Evolutionary conservation across 1,284 basidiomycete species (phyloP).

Genomic region (Leccinum griseonigrum): DNA sequence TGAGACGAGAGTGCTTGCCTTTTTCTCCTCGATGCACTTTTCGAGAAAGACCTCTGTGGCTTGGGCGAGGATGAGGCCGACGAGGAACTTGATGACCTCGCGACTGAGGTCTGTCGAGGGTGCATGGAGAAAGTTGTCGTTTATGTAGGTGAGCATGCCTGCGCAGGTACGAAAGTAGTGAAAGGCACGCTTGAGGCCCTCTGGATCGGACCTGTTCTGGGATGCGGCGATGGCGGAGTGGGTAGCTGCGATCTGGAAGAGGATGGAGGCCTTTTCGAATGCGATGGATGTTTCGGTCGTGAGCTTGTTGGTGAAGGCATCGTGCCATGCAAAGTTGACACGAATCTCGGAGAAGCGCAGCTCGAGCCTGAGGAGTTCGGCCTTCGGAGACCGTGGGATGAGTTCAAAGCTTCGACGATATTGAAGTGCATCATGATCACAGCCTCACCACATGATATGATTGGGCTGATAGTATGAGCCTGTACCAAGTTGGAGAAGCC

Average conservation of each 20-base stretch:
- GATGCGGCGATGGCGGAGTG: slow-evolving; percentile 87
- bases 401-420: too few species aligned
- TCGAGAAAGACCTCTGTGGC: slow-evolving; percentile 97
- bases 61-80: slow-evolving; percentile 88
- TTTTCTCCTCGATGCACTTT: slow-evolving; percentile 91
- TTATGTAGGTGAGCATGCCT: slow-evolving; percentile 98
- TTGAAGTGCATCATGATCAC: too few species aligned
- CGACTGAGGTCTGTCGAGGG: slow-evolving; percentile 95
- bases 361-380: slow-evolving; percentile 77
- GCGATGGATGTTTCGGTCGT: slow-evolving; percentile 96
- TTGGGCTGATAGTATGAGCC: too few species aligned
- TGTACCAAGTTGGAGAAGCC: slow-evolving; percentile 54
- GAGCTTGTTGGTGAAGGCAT: slow-evolving; percentile 92
- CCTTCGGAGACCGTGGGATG: too few species aligned
- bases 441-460: too few species aligned
- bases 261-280: slow-evolving; percentile 96
- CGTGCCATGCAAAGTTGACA: slow-evolving; percentile 94
- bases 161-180: slow-evolving; percentile 91
- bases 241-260: slow-evolving; percentile 95
- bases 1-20: slow-evolving; percentile 73
- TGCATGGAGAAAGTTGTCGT: slow-evolving; percentile 96
- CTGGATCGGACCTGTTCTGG: slow-evolving; percentile 83
- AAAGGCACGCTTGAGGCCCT: slow-evolving; percentile 95
- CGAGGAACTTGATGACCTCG: slow-evolving; percentile 92
- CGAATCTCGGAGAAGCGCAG: slow-evolving; percentile 95